Percentiles rank a stretch among this genome's conserved stretches.
Evolutionary conservation across 805 yeast genomes (phyloP).

Genomic region (Schizosaccharomyces lindneri): DNA sequence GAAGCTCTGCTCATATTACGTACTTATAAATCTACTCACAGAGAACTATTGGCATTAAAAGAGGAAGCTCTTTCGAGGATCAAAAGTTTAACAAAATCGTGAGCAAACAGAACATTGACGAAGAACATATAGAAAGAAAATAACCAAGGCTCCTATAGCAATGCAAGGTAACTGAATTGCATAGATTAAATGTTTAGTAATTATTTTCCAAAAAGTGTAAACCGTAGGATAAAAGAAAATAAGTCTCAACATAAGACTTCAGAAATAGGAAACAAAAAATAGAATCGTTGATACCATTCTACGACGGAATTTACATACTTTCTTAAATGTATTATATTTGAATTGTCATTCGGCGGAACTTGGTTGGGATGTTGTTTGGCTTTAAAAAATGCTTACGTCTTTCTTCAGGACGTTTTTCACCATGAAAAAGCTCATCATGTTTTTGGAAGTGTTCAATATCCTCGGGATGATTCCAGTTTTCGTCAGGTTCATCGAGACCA

Average conservation of each 20-base stretch:
- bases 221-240: too few relatives aligned
- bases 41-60: background rate
- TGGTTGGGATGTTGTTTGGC: background rate
- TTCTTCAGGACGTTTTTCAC: background rate
- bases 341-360: background rate
- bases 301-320: background rate
- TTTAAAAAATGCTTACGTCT: background rate
- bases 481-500: conserved; percentile 3
- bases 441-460: conserved; percentile 25
- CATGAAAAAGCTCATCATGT: background rate
- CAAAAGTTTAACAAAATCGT: background rate
- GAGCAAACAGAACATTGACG: too few relatives aligned
- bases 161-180: too few relatives aligned
- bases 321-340: background rate
- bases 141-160: too few relatives aligned
- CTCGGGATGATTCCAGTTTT: conserved; percentile 4
- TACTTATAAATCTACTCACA: background rate
- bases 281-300: background rate
- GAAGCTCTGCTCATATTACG: background rate
- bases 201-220: too few relatives aligned
- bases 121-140: too few relatives aligned
- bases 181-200: too few relatives aligned
- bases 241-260: too few relatives aligned
- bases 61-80: background rate
- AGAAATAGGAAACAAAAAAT: background rate